Conservation (phyloP, 768 basidiomycete genomes). For the Galerina marginata region DNA sequence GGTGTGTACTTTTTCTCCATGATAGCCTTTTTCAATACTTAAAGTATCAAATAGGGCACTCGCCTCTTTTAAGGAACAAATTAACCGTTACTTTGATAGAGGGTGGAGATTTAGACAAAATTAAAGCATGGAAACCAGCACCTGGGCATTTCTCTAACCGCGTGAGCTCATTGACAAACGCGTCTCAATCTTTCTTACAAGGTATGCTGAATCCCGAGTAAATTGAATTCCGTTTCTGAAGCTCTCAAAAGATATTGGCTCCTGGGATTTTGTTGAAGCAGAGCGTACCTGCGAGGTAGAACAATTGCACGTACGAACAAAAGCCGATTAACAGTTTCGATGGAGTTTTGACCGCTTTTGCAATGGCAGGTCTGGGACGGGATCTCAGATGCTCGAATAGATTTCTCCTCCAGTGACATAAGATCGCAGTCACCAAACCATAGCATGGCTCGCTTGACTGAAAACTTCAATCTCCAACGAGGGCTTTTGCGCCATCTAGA, state of each 20-base stretch:
- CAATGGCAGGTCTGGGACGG: conserved; percentile 87
- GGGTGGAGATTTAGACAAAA: conserved; percentile 73
- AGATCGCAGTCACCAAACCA: conserved; percentile 31
- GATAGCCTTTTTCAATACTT: conserved; percentile 6
- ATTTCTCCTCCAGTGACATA: conserved; percentile 65
- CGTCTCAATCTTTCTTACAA: conserved; percentile 69
- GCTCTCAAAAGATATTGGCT: conserved; percentile 66
- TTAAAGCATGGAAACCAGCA: conserved; percentile 68
- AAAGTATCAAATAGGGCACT: conserved; percentile 50
- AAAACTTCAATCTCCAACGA: conserved; percentile 92
- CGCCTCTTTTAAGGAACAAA: conserved; percentile 51
- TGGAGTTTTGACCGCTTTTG: not conserved
- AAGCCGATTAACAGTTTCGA: not conserved
- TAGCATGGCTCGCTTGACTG: conserved; percentile 84
- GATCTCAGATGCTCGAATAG: conserved; percentile 77
- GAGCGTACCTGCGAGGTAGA: conserved; percentile 73
- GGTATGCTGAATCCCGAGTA: conserved; percentile 42
- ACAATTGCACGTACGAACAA: conserved; percentile 78
- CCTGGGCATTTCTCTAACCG: conserved; percentile 74
- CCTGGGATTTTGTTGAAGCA: conserved; percentile 80
- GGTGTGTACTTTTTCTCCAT: conserved; percentile 49
- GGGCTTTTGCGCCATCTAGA: conserved; percentile 74
- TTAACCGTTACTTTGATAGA: conserved; percentile 79
- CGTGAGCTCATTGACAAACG: conserved; percentile 84
- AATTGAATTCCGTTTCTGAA: not conserved